These are phyloP conservation scores for Venturia asperata DNA, from an alignment of 2,329 filamentous ascomycete species.

Conservation along the genomic window DNA sequence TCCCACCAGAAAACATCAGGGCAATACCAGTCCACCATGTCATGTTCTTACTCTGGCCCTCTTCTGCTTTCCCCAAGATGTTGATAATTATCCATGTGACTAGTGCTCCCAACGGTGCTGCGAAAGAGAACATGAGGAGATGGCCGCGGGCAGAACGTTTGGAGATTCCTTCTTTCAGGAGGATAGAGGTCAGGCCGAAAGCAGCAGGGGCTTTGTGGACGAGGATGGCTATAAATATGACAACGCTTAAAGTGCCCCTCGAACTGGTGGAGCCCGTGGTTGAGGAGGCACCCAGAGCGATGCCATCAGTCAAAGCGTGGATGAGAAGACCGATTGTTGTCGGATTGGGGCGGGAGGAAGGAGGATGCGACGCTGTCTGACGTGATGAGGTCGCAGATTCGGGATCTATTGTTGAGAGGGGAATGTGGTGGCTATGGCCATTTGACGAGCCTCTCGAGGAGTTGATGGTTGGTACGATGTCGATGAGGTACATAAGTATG, in stretches of 20 bases:
- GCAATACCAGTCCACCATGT: constrained; percentile 66
- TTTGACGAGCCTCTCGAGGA: constrained; percentile 2
- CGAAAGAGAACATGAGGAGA: constrained; percentile 82
- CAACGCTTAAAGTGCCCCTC: constrained; percentile 62
- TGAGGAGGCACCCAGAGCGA: constrained; percentile 84
- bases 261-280: constrained; percentile 52
- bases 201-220: constrained; percentile 94
- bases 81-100: constrained; percentile 75
- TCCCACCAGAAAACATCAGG: constrained; percentile 89
- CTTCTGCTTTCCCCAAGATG: constrained; percentile 51
- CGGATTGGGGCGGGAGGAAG: constrained; percentile 30
- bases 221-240: constrained; percentile 96
- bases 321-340: constrained; percentile 91
- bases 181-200: constrained; percentile 83
- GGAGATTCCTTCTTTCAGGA: constrained; percentile 84
- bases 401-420: constrained; percentile 69
- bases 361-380: constrained; percentile 29
- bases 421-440: constrained; percentile 55
- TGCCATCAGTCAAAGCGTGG: constrained; percentile 89
- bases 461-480: constrained; percentile 40
- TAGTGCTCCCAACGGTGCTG: constrained; percentile 79
- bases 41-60: constrained; percentile 50
- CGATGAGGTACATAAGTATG: constrained; percentile 93
- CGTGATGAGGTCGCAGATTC: constrained; percentile 34
- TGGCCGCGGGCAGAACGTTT: constrained; percentile 80